Base-by-base conservation (phyloP, 352 stramenopile genomes). In the Plasmopara muralis region DNA sequence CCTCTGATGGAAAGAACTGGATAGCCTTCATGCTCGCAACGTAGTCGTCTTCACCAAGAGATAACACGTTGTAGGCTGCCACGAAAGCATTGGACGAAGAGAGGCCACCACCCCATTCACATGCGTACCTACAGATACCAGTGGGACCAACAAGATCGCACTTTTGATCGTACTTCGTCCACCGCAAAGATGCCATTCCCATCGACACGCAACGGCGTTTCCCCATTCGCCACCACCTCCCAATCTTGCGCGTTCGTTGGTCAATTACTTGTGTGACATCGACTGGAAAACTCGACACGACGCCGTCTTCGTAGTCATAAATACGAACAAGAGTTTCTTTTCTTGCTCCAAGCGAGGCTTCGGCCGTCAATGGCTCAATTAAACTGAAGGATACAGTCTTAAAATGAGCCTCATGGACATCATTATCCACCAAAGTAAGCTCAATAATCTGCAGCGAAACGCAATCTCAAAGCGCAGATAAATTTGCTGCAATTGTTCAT, bases 231-330 rank as follows among this genome's bases (percentile, higher is more conserved):
- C 1, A 80, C 66, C 0, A 85, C 62, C n/a, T 55, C 50, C 77
- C 79, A 89, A 0, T 60, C 69, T 7, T 74, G 69, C 2, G 12
- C 30, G 55, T 62, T 9, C 56, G 66, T n/a, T 58, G 20, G 6
- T 40, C 13, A 12, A 53, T 52, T 14, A 13, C 10, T 4, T 50
- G 25, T 2, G n/a, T 7, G n/a, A 7, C 44, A n/a, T 29, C 44
- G 4, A 29, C 9, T 7, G 51, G 46, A 40, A 89, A 87, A 1
- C 38, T 69, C 12, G 64, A 63, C 5, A 46, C 50, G 12, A 49
- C 53, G 9, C 84, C 75, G 10, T 83, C 71, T 10, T 63, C 67
- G 16, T 76, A 89, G 48, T 87, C 77, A 14, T 78, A 89, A n/a
- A 89, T 77, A 0, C 72, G 73, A 34, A 87, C 43, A 0, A 49